Conservation (phyloP, 768 basidiomycete genomes). For the Lactarius quietus region DNA sequence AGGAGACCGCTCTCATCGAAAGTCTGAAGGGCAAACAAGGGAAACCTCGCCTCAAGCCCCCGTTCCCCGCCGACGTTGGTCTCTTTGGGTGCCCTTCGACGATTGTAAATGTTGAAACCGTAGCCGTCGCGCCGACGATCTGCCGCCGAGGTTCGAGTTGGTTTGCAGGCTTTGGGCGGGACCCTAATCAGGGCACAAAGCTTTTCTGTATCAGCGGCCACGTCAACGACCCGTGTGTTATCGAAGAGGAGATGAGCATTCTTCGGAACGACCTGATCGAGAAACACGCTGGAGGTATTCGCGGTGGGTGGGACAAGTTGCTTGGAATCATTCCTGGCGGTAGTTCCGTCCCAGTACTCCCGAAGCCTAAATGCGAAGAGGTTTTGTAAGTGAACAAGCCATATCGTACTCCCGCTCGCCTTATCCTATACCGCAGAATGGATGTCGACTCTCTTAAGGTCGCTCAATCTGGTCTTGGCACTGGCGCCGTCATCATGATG, state of each 20-base stretch:
- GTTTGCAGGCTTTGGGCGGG: conserved; percentile 91
- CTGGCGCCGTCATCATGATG: conserved; percentile 99
- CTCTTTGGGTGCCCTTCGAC: conserved; percentile 97
- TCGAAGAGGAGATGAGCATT: conserved; percentile 99
- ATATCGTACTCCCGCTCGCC: neutral
- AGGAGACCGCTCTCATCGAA: conserved; percentile 98
- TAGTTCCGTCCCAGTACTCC: conserved; percentile 89
- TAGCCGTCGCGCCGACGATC: conserved; percentile 96
- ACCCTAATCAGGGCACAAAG: conserved; percentile 95
- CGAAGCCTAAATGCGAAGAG: conserved; percentile 75
- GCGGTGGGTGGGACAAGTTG: conserved; percentile 95
- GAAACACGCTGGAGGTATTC: conserved; percentile 94
- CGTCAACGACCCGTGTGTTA: conserved; percentile 97
- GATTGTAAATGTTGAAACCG: conserved; percentile 98
- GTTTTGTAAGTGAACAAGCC: conserved; percentile 65
- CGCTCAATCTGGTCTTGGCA: conserved; percentile 93
- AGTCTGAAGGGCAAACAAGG: conserved; percentile 97
- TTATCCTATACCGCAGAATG: conserved; percentile 56
- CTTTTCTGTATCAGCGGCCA: conserved; percentile 95
- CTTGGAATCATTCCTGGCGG: conserved; percentile 96
- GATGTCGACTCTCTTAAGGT: conserved; percentile 98
- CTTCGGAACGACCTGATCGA: conserved; percentile 90
- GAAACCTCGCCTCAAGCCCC: conserved; percentile 95
- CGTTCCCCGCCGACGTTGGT: conserved; percentile 98
- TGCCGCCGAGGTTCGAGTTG: conserved; percentile 83